Percentiles rank a stretch among this genome's conserved stretches.
Evolutionary conservation across 345 rosid genomes (phyloP).

Genomic region (Leavenworthia alabamica): DNA sequence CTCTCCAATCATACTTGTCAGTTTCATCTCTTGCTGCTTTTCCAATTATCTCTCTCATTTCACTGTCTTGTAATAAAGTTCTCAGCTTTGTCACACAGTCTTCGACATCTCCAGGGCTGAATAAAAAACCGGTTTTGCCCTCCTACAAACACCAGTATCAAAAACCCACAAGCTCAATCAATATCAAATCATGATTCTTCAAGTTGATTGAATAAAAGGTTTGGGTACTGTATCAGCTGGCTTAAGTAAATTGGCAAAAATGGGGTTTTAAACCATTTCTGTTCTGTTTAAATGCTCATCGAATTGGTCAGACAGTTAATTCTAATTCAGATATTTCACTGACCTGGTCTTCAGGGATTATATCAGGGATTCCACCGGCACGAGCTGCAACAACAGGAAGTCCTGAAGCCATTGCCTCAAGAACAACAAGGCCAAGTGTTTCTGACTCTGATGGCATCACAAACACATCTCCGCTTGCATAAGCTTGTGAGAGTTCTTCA

Average conservation of each 20-base stretch:
- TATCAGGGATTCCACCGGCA: conserved; percentile 93
- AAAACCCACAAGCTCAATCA: conserved; percentile 1
- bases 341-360: conserved; percentile 78
- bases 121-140: conserved; percentile 77
- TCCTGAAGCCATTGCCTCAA: conserved; percentile 98
- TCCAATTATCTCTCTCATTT: conserved; percentile 66
- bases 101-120: conserved; percentile 69
- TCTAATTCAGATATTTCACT: conserved; percentile 30
- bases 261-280: background rate
- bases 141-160: conserved; percentile 31
- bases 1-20: conserved; percentile 93
- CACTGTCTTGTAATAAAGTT: conserved; percentile 43
- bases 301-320: background rate
- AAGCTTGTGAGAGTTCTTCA: conserved; percentile 92
- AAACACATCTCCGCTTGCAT: conserved; percentile 94
- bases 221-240: background rate
- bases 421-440: conserved; percentile 90
- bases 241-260: background rate
- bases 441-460: conserved; percentile 97
- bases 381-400: conserved; percentile 87
- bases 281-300: background rate
- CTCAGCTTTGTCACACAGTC: conserved; percentile 74
- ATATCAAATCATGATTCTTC: background rate
- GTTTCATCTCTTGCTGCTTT: conserved; percentile 80
- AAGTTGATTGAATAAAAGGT: background rate